These are phyloP conservation scores for Cairneyella variabilis DNA, from an alignment of 495 filamentous ascomycete species.

Conservation along the genomic window DNA sequence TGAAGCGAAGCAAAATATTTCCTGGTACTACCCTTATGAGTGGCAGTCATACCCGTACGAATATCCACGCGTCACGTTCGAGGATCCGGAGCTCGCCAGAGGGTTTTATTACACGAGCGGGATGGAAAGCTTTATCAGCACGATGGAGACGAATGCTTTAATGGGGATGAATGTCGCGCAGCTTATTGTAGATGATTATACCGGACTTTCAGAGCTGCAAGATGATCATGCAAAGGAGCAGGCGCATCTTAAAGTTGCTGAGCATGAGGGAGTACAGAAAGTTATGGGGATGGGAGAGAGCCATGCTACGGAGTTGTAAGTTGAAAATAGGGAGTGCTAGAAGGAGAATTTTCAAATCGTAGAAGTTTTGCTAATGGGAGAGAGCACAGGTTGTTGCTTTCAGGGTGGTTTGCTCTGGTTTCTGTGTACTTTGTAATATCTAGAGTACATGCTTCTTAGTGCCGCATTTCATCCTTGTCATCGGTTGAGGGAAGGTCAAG, in stretches of 20 bases:
- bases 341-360: too few species aligned
- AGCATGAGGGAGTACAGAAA: not conserved
- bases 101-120: slow-evolving; percentile 87
- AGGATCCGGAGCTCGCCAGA: slow-evolving; percentile 65
- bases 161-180: slow-evolving; percentile 95
- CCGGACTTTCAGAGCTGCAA: slow-evolving; percentile 15
- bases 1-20: slow-evolving; percentile 47
- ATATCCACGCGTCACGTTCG: slow-evolving; percentile 80
- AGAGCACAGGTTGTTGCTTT: too few species aligned
- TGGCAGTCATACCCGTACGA: slow-evolving; percentile 87
- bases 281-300: not conserved
- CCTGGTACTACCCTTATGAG: slow-evolving; percentile 66
- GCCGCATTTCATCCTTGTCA: too few species aligned
- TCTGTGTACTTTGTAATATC: too few species aligned
- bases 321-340: not conserved
- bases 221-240: too few species aligned
- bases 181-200: slow-evolving; percentile 59
- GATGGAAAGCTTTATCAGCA: slow-evolving; percentile 92
- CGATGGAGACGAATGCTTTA: slow-evolving; percentile 95
- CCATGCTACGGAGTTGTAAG: not conserved
- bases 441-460: too few species aligned
- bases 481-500: too few species aligned
- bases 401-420: too few species aligned
- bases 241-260: too few species aligned
- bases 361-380: too few species aligned